Base-by-base conservation (phyloP, 768 basidiomycete genomes). In the Calocybe gangraenosa region DNA sequence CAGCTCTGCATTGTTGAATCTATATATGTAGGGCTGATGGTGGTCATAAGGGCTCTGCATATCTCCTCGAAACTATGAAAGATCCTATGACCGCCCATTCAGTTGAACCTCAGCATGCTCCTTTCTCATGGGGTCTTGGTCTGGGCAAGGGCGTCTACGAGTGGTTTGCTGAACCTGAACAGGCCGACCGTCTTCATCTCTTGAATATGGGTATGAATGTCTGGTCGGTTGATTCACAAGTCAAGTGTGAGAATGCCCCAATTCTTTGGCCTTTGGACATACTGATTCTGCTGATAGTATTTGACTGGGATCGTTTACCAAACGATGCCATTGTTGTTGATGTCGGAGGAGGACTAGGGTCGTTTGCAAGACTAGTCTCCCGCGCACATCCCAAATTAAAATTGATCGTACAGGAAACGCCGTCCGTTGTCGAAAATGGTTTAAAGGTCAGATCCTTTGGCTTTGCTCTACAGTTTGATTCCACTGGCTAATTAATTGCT, bases 301-400 rank as follows among this genome's bases (percentile, higher is more conserved):
- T 55, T 21, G 53, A 60, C 21, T 64, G 62, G 64, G 47, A 46
- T 9, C 35, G 50, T 1, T 43, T 65, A 3, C 47, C 57, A 1
- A 19, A 43, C 20, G 53, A 44, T 7, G 43, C 56, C 2, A 30
- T 59, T n/a, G 50, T 66, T 20, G 60, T 66, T 15, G 64, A 66
- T 42, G 63, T 66, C 8, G 63, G 58, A 0, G 63, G 62, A 6
- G 61, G 61, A 3, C 44, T 61, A 10, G 65, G 65, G 2, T 48
- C 52, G 1, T 49, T 54, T n/a, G 40, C 62, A 1, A 32, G 58
- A 11, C n/a, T 49, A n/a, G 20, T 66, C 10, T 54, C 54, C n/a
- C 45, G 52, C 46, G 42, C 46, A 0, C 36, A 46, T 22, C 44
- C 56, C 7, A 44, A 60, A 22, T 46, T 61, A 3, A 56, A 51